These are phyloP conservation scores for Cephaloascus albidus DNA, from an alignment of 805 yeast species.

Conservation along the genomic window DNA sequence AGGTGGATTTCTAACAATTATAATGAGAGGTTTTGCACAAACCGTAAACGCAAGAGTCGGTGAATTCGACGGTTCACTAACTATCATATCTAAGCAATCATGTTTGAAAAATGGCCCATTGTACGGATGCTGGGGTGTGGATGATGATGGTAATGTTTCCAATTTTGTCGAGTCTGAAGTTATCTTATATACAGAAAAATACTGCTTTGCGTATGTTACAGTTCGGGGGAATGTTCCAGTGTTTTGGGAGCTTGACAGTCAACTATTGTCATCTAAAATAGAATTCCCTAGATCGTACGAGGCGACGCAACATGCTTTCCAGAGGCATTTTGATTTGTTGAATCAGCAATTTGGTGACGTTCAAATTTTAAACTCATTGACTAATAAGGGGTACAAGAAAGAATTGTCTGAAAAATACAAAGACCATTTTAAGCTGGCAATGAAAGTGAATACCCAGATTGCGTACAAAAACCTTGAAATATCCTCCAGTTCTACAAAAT, in stretches of 20 bases:
- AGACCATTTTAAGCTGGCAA: conserved; percentile 16
- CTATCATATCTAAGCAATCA: conserved; percentile 43
- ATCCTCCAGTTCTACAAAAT: conserved; percentile 22
- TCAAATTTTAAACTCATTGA: conserved; percentile 39
- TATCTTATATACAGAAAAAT: conserved; percentile 29
- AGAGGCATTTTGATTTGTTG: conserved; percentile 38
- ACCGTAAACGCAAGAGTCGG: conserved; percentile 24
- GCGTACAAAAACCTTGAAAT: conserved; percentile 25
- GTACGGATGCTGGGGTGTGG: conserved; percentile 51
- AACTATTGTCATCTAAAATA: conserved; percentile 30
- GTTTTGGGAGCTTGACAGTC: conserved; percentile 42
- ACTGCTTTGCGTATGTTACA: conserved; percentile 33
- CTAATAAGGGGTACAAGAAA: conserved; percentile 34
- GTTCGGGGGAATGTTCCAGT: conserved; percentile 47
- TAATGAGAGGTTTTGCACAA: conserved; percentile 44
- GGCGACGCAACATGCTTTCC: conserved; percentile 43
- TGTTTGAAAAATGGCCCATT: conserved; percentile 37
- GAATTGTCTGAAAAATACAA: conserved; percentile 29
- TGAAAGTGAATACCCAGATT: conserved; percentile 5
- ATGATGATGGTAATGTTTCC: conserved; percentile 44
- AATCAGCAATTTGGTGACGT: conserved; percentile 39
- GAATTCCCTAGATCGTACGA: conserved; percentile 43
- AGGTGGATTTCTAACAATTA: conserved; percentile 36
- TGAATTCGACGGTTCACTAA: conserved; percentile 28
- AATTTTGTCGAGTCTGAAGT: conserved; percentile 46